Evolutionary conservation across 257 asterid genomes (phyloP), one percentile per base, ranked within the genome.

Genomic region (Gardenia jasminoides): DNA sequence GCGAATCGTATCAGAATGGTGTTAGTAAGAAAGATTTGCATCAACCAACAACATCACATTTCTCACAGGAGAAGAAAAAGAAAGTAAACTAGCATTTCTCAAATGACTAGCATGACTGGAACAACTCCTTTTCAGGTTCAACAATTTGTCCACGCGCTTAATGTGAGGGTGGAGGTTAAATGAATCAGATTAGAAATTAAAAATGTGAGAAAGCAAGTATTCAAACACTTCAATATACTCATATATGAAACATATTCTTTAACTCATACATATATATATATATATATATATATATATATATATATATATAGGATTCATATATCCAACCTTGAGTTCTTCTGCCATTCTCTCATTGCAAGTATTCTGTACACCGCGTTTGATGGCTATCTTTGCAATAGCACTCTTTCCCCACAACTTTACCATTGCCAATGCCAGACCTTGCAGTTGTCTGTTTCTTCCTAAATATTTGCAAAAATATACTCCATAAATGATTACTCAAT

Each of bases 291-390:
- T 36, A 36, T 36, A 4, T 36, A 1, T 36, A 19, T 24, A 56
- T 10, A 31, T 17, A 39, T 41, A 28, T 31, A 79, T 47, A 22
- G 44, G 26, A 58, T 62, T 36, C 46, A 67, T 65, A 20, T 64
- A 67, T 61, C 50, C 31, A 61, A 94, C 99, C 98, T 90, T 95
- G 84, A 95, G 97, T 84, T 93, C 98, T 87, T 93, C 96, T 7
- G 96, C 97, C 97, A 95, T 95, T 87, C 94, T 89, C 81, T 95
- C 97, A 58, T 92, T 95, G 83, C 78, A 79, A 62, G 98, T 93
- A 81, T 95, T 95, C 30, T 65, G 86, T 74, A 94, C 97, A 77
- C 98, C 97, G 28, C 94, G 98, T 79, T 94, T 94, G 83, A 94
- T 92, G 79, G 93, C 98, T 80, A 94, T 92, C 85, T 92, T 92